These are phyloP conservation scores for Termitomyces sp. DNA, from an alignment of 768 basidiomycete species.

Conservation along the genomic window DNA sequence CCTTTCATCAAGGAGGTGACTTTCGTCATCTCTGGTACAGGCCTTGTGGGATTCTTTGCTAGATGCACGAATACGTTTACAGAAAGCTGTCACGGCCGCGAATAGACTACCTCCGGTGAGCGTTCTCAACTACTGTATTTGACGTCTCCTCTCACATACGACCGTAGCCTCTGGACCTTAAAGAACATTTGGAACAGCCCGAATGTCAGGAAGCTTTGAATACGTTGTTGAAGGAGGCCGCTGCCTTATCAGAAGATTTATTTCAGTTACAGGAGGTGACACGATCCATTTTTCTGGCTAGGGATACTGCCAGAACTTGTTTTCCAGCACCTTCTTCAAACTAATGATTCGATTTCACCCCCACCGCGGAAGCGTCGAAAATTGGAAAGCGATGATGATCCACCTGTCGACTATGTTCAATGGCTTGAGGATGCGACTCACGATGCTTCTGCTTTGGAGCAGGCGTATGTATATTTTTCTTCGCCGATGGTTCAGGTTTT, in stretches of 20 bases:
- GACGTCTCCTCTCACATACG: neutral
- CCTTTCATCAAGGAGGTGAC: neutral
- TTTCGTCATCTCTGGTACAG: constrained; percentile 34
- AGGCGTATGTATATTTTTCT: constrained; percentile 36
- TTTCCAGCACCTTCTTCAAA: constrained; percentile 39
- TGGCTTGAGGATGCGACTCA: constrained; percentile 40
- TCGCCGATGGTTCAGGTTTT: neutral
- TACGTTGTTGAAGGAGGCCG: constrained; percentile 58
- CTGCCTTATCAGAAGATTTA: constrained; percentile 61
- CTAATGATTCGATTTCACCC: constrained; percentile 42
- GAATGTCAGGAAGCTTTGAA: constrained; percentile 43
- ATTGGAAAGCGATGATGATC: constrained; percentile 27
- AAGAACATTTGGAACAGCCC: constrained; percentile 30
- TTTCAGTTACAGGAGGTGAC: constrained; percentile 67
- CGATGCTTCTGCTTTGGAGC: constrained; percentile 44
- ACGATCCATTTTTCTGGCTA: neutral
- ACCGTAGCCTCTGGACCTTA: constrained; percentile 30
- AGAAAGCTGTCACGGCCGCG: constrained; percentile 68
- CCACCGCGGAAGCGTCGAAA: constrained; percentile 60
- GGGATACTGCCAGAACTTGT: neutral
- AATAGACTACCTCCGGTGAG: constrained; percentile 66
- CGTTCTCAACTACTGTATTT: neutral
- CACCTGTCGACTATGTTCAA: constrained; percentile 25
- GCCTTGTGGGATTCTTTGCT: constrained; percentile 82
- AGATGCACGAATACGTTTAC: constrained; percentile 88